phyloP scores from a whole-genome alignment of 2,329 filamentous ascomycete species.

The Ceratocystiopsis minuta region DNA sequence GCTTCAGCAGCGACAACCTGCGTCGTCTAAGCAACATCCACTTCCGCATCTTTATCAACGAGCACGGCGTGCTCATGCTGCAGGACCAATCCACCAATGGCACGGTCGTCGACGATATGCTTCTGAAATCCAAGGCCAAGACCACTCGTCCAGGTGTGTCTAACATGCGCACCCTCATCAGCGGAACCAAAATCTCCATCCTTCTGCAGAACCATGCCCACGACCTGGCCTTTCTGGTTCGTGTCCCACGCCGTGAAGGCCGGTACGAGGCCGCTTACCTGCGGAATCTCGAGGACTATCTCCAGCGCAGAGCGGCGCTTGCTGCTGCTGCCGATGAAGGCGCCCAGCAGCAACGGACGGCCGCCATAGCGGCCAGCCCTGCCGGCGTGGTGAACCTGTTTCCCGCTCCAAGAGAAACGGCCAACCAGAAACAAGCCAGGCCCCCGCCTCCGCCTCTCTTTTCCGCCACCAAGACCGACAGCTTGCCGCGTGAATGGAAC shows the following conservation, averaged over 20 bases:
- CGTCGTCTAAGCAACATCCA: slow-evolving; percentile 84
- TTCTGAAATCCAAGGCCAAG: slow-evolving; percentile 29
- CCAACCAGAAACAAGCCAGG: too few species aligned
- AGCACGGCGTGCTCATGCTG: slow-evolving; percentile 74
- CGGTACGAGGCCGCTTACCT: slow-evolving; percentile 46
- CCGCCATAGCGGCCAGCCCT: slow-evolving; percentile 23
- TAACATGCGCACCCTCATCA: slow-evolving; percentile 42
- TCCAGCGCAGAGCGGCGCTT: slow-evolving; percentile 21
- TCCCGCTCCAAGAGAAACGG: slow-evolving; percentile 1
- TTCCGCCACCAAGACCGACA: slow-evolving; percentile 14
- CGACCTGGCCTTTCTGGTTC: slow-evolving; percentile 68
- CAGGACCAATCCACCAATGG: slow-evolving; percentile 94
- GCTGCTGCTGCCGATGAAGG: too few species aligned
- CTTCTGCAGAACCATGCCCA: slow-evolving; percentile 29
- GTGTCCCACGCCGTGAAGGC: slow-evolving; percentile 61
- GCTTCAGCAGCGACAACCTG: slow-evolving; percentile 45
- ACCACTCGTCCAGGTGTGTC: slow-evolving; percentile 13
- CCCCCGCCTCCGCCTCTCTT: slow-evolving; percentile 3
- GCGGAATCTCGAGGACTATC: slow-evolving; percentile 50
- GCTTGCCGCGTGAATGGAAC: slow-evolving; percentile 49
- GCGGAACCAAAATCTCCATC: slow-evolving; percentile 58
- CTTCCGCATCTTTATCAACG: slow-evolving; percentile 82
- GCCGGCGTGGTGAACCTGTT: slow-evolving; percentile 25
- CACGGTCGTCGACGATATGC: slow-evolving; percentile 60
- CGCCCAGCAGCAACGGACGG: too few species aligned